Conservation (phyloP, 306 rosid species). For the Carpinus fangiana region DNA sequence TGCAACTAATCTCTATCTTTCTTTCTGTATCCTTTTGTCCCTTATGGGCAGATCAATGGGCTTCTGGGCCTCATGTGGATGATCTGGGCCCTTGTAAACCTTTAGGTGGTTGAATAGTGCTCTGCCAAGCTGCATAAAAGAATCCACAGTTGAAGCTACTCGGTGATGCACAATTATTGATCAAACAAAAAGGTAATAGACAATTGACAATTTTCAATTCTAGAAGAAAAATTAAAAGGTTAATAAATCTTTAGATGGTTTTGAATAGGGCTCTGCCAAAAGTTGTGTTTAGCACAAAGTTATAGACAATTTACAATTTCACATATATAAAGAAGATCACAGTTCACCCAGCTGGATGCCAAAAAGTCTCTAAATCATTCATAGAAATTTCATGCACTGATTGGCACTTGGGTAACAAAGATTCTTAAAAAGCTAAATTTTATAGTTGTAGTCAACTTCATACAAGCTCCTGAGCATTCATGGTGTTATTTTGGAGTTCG, state of each 20-base stretch:
- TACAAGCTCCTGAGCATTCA: too few relatives aligned
- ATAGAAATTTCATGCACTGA: too few relatives aligned
- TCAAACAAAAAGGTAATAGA: conserved; percentile 9
- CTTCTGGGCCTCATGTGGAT: conserved; percentile 90
- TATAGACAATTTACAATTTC: neutral
- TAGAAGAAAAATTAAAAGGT: neutral
- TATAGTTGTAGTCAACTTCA: too few relatives aligned
- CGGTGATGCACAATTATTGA: conserved; percentile 20
- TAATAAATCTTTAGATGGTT: neutral
- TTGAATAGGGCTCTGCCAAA: neutral
- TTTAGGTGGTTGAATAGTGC: conserved; percentile 84
- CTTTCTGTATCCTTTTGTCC: conserved; percentile 77
- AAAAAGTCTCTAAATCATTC: neutral
- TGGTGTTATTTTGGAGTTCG: too few relatives aligned
- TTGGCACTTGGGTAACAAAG: too few relatives aligned
- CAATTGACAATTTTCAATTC: neutral
- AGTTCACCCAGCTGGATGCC: neutral
- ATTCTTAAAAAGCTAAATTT: too few relatives aligned
- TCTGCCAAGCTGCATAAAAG: conserved; percentile 85
- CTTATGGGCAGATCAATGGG: conserved; percentile 76
- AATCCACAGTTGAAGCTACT: neutral
- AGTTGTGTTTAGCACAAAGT: neutral
- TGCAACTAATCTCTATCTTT: conserved; percentile 35
- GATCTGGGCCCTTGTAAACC: conserved; percentile 87
- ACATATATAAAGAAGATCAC: neutral